Conservation (phyloP, 805 yeast genomes). For the Ogataea thermomethanolica region DNA sequence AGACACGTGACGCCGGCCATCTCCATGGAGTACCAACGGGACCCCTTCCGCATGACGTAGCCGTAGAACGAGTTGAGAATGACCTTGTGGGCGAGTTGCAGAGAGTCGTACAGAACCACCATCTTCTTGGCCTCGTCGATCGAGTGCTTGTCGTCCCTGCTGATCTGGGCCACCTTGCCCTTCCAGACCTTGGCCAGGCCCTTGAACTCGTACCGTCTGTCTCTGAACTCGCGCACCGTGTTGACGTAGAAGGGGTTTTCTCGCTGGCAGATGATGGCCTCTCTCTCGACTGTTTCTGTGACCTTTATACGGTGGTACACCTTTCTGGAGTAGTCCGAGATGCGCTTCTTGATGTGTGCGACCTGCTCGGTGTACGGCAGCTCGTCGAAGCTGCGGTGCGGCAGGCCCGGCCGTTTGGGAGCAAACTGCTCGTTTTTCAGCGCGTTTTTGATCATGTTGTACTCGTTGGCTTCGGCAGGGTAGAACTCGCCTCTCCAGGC, state of each 20-base stretch:
- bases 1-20: constrained; percentile 99
- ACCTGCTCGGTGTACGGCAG: constrained; percentile 78
- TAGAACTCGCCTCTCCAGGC: constrained; percentile 96
- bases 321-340: constrained; percentile 80
- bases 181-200: constrained; percentile 94
- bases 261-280: constrained; percentile 92
- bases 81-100: constrained; percentile 95
- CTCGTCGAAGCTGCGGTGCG: constrained; percentile 68
- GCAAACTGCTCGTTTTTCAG: constrained; percentile 77
- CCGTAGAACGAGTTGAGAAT: constrained; percentile 96
- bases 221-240: constrained; percentile 92
- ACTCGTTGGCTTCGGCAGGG: constrained; percentile 90
- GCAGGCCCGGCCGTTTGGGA: constrained; percentile 50
- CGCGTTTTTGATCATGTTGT: constrained; percentile 82
- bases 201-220: constrained; percentile 93
- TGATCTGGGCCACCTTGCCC: constrained; percentile 60
- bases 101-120: constrained; percentile 89
- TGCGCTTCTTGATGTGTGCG: constrained; percentile 63
- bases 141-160: constrained; percentile 51
- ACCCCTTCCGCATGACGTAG: constrained; percentile 98
- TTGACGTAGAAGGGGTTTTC: constrained; percentile 96
- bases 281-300: constrained; percentile 81
- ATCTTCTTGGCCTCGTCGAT: constrained; percentile 90
- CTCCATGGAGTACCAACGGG: constrained; percentile 99
- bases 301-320: constrained; percentile 78